Base-by-base conservation (phyloP, 495 filamentous ascomycete genomes). In the Geoglossum glabrum region DNA sequence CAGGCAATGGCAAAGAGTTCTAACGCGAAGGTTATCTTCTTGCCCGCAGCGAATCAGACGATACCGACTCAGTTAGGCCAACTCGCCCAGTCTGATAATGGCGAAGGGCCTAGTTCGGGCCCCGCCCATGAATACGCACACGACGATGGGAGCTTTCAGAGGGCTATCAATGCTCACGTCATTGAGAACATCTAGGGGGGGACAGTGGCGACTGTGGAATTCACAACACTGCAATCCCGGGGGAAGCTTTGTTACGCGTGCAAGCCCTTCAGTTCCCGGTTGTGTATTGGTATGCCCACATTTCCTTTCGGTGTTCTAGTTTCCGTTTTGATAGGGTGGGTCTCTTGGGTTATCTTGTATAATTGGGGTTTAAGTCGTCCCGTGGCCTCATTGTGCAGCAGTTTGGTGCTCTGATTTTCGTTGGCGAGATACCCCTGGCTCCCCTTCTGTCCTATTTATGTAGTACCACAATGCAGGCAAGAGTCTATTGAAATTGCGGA, bases 1-100 rank as follows among this genome's bases (percentile, higher is more conserved):
- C 92, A 99, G 67, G 79, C 87, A 9, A 97, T 97, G 92, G 93
- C 92, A 59, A 97, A 97, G 81, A 79, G 78, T 0, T 89, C 92
- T 21, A 94, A 95, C 71, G 78, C 76, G 74, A 97, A 98, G 76
- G 92, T 98, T 64, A 96, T 98, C 67, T 98, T 97, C 78, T 68
- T 98, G 63, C 89, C 89, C 1, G 73, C 74, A 0, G 77, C 68
- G 34, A 73, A 70, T 61, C 67, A 79, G 63, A 74, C 68, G 1
- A 68, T 79, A 17, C 68, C 70, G 64, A 65, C 72, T 55, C 69
- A 76, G 60, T 66, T 80, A 17, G 64, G 70, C 6, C 61, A 73
- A 26, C 77, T 77, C 49, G n/a, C n/a, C n/a, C n/a, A n/a, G n/a
- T n/a, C n/a, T n/a, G 81, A 80, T 27, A 31, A 19, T 26, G 59